Evolutionary conservation across 2,329 filamentous ascomycete species (phyloP).

Genomic region (Hymenoscyphus fructigenus): DNA sequence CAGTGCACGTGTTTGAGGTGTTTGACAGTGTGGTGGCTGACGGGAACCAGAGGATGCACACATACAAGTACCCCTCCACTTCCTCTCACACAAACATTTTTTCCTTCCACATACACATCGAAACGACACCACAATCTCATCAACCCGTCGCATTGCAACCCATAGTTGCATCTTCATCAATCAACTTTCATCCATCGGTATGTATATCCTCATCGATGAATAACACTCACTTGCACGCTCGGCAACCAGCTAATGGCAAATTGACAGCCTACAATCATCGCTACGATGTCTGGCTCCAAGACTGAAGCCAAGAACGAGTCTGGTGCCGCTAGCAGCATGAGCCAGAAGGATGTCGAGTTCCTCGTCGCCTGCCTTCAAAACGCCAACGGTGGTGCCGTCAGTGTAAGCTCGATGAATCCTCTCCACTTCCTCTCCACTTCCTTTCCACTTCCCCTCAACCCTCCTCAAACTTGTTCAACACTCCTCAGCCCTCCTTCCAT

Average conservation of each 20-base stretch:
- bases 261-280: not conserved
- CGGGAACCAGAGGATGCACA: not conserved
- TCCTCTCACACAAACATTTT: not conserved
- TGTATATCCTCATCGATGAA: not conserved
- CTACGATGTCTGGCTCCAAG: not conserved
- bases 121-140: not conserved
- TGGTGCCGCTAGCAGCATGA: conserved; percentile 18
- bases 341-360: conserved; percentile 25
- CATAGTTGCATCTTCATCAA: not conserved
- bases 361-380: conserved; percentile 30
- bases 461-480: not conserved
- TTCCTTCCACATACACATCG: not conserved
- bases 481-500: not conserved
- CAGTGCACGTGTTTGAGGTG: not conserved
- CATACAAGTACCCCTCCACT: not conserved
- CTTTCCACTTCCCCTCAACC: too few species aligned
- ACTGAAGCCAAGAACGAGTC: not conserved
- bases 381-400: conserved; percentile 24
- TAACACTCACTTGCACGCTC: not conserved
- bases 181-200: not conserved
- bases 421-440: too few species aligned
- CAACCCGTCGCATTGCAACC: not conserved
- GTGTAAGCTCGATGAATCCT: conserved; percentile 22
- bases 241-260: not conserved
- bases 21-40: not conserved